Percentiles rank a stretch among this genome's conserved stretches.
phyloP scores from a whole-genome alignment of 2,329 filamentous ascomycete genomes.

The Alternaria ethzedia region DNA sequence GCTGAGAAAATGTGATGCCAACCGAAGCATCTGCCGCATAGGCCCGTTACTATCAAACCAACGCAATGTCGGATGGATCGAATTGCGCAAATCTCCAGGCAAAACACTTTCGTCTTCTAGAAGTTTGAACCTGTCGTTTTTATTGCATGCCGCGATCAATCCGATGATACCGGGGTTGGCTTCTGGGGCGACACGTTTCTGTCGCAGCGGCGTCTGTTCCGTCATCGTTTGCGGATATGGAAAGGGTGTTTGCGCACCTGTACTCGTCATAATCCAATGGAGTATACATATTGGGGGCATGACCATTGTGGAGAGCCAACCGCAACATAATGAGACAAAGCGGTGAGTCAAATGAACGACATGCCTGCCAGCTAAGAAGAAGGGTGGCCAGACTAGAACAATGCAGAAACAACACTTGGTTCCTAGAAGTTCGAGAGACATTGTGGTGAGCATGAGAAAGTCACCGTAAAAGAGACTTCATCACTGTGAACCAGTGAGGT shows the following conservation, averaged over 20 bases:
- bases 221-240: slow-evolving; percentile 4
- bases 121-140: slow-evolving; percentile 39
- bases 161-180: slow-evolving; percentile 15
- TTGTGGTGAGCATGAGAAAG: not conserved
- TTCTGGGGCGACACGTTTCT: slow-evolving; percentile 4
- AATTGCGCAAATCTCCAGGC: slow-evolving; percentile 31
- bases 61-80: slow-evolving; percentile 41
- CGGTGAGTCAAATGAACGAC: slow-evolving; percentile 2
- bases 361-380: not conserved
- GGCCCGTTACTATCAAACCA: slow-evolving; percentile 20
- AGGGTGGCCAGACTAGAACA: slow-evolving; percentile 5
- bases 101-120: slow-evolving; percentile 31
- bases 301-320: slow-evolving; percentile 12
- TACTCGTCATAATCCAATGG: not conserved
- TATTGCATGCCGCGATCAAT: slow-evolving; percentile 33
- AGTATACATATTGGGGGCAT: slow-evolving; percentile 9
- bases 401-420: slow-evolving; percentile 12
- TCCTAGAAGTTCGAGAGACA: not conserved
- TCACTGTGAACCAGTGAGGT: not conserved
- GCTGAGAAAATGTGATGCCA: slow-evolving; percentile 44
- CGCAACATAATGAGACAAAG: slow-evolving; percentile 20
- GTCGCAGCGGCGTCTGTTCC: slow-evolving; percentile 2
- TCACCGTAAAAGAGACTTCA: not conserved
- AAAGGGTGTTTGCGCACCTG: not conserved
- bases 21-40: slow-evolving; percentile 32